A percentile compares a stretch with the other conserved stretches of the same genome.
Conservation (phyloP, 2,329 filamentous ascomycete species). For the Arthroderma sp. region DNA sequence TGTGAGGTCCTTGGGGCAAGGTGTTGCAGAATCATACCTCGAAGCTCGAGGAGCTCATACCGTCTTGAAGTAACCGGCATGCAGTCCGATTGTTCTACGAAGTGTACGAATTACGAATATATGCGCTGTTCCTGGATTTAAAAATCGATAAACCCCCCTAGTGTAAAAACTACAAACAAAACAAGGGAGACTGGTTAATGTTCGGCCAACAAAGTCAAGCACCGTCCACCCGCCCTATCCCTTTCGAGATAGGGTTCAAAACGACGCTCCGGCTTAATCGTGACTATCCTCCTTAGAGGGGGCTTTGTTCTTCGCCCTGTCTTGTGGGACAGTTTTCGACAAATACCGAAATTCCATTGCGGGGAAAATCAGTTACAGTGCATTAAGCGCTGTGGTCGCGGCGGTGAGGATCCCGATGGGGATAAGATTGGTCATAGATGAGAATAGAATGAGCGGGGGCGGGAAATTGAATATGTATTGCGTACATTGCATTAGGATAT, state of each 20-base stretch:
- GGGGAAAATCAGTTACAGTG: conserved; percentile 45
- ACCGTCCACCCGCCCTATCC: conserved; percentile 68
- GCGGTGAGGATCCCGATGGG: conserved; percentile 22
- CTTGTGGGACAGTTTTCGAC: conserved; percentile 24
- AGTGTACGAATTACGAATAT: too few relatives aligned
- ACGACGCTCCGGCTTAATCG: conserved; percentile 99
- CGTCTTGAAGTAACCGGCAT: conserved; percentile 56
- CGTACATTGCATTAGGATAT: too few relatives aligned
- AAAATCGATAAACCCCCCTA: too few relatives aligned
- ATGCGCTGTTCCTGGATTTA: too few relatives aligned
- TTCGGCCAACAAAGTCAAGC: conserved; percentile 94
- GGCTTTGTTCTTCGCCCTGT: conserved; percentile 56
- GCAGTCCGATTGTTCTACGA: too few relatives aligned
- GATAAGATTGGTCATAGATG: not conserved
- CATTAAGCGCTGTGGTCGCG: conserved; percentile 39
- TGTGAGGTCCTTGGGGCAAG: conserved; percentile 67
- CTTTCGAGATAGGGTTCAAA: conserved; percentile 72
- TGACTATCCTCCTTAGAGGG: conserved; percentile 41
- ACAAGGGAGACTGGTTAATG: conserved; percentile 32
- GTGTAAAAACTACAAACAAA: not conserved
- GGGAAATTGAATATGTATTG: too few relatives aligned
- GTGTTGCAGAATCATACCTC: conserved; percentile 73
- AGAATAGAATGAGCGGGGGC: not conserved
- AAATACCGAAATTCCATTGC: conserved; percentile 62
- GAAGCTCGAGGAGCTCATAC: conserved; percentile 87